Conservation (phyloP, 192 early-diverging fungal genomes). For the Podila horticola region DNA sequence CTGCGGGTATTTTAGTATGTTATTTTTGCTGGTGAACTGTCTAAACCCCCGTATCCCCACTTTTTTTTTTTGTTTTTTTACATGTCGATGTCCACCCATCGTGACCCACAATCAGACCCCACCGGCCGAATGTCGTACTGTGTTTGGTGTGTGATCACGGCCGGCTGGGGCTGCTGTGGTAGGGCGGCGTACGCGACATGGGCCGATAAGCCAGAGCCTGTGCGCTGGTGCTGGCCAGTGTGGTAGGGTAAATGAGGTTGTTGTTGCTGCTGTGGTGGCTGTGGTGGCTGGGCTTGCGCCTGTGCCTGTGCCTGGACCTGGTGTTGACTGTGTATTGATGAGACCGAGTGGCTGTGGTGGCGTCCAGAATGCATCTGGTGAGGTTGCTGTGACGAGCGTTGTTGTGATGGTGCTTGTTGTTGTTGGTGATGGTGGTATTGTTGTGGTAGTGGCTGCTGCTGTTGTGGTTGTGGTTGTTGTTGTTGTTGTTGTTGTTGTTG, state of each 20-base stretch:
- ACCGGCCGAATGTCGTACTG: conserved; percentile 35
- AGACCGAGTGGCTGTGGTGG: conserved; percentile 35
- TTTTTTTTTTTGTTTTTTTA: conserved; percentile 3
- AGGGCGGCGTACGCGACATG: conserved; percentile 24
- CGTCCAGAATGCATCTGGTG: conserved; percentile 35
- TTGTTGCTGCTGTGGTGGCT: not conserved
- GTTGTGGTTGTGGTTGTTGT: conserved; percentile 9
- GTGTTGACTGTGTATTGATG: conserved; percentile 27
- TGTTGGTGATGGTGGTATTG: conserved; percentile 10
- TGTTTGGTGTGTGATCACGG: conserved; percentile 39
- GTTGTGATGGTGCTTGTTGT: conserved; percentile 5
- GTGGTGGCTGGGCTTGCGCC: not conserved
- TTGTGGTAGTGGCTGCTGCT: not conserved
- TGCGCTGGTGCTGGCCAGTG: conserved; percentile 24
- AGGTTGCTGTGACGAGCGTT: conserved; percentile 12
- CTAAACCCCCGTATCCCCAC: not conserved
- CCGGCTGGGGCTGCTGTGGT: conserved; percentile 46
- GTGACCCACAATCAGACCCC: conserved; percentile 31
- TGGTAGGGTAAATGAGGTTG: not conserved
- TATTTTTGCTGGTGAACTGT: too few relatives aligned
- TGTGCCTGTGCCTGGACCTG: not conserved
- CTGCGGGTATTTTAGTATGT: too few relatives aligned
- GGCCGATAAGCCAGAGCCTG: conserved; percentile 22
- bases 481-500: conserved; percentile 18
- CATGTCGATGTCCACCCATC: conserved; percentile 47